A percentile compares a stretch with the other conserved stretches of the same genome.
phyloP scores from a whole-genome alignment of 257 asterid genomes.

The Fraxinus excelsior region DNA sequence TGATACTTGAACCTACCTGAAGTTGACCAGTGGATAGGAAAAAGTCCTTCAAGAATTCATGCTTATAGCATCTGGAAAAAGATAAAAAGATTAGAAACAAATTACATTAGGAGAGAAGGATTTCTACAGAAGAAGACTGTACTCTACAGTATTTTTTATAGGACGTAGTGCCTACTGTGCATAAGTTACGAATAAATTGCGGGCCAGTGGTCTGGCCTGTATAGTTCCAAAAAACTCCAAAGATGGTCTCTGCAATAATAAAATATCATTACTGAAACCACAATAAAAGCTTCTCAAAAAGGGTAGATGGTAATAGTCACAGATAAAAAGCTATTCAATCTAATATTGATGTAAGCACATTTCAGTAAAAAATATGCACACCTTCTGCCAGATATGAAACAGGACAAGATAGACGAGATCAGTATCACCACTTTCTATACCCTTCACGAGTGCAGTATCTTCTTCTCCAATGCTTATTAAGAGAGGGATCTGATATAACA shows the following conservation, averaged over 20 bases:
- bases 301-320: background rate
- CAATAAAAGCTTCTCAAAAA: conserved; percentile 25
- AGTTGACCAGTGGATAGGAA: conserved; percentile 83
- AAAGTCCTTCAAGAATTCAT: conserved; percentile 88
- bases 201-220: conserved; percentile 86
- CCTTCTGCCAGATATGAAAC: conserved; percentile 96
- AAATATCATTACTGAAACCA: conserved; percentile 8
- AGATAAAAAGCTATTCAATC: conserved; percentile 20
- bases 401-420: conserved; percentile 96
- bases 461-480: conserved; percentile 97
- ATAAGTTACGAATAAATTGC: conserved; percentile 83
- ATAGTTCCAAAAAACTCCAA: conserved; percentile 78
- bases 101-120: conserved; percentile 17
- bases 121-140: background rate
- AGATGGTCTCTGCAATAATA: conserved; percentile 64
- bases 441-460: conserved; percentile 85
- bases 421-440: conserved; percentile 92
- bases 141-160: conserved; percentile 7
- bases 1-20: conserved; percentile 56
- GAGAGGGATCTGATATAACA: conserved; percentile 76
- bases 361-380: conserved; percentile 29
- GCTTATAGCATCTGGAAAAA: conserved; percentile 70
- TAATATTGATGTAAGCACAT: conserved; percentile 17
- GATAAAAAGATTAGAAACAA: conserved; percentile 16
- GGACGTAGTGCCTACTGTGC: conserved; percentile 62